These are phyloP conservation scores for Rubroshorea leprosula DNA, from an alignment of 345 rosid species.

Conservation along the genomic window DNA sequence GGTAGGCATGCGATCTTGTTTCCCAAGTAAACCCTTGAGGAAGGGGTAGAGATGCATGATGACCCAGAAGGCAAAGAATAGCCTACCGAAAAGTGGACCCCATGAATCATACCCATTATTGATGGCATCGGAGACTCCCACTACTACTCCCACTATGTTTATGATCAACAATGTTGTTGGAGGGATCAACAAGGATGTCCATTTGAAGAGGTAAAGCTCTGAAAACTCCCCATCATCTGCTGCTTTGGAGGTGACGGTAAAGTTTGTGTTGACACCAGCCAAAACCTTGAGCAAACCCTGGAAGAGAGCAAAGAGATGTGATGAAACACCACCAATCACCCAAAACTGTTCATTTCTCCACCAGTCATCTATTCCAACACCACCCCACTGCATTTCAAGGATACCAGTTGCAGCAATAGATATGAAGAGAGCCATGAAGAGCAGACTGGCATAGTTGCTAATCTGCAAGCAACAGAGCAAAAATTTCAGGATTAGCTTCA, in stretches of 20 bases:
- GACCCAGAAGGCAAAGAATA: conserved; percentile 92
- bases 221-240: conserved; percentile 95
- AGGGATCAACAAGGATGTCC: conserved; percentile 88
- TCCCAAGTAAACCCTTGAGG: conserved; percentile 97
- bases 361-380: conserved; percentile 92
- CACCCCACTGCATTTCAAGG: conserved; percentile 99
- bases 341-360: conserved; percentile 99
- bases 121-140: conserved; percentile 89
- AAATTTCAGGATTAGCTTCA: neutral
- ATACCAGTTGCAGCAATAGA: conserved; percentile 93
- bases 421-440: conserved; percentile 84
- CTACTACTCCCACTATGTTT: conserved; percentile 79
- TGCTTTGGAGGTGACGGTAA: conserved; percentile 90
- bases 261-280: conserved; percentile 89
- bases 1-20: conserved; percentile 94
- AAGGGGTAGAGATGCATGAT: conserved; percentile 90
- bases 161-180: conserved; percentile 85
- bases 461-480: conserved; percentile 48
- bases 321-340: conserved; percentile 98
- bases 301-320: conserved; percentile 89
- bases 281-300: conserved; percentile 96
- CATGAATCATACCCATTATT: conserved; percentile 97
- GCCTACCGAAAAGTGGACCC: conserved; percentile 95
- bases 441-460: conserved; percentile 84
- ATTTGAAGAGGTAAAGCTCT: conserved; percentile 92